phyloP scores from a whole-genome alignment of 495 filamentous ascomycete genomes.

The Xylaria nigripes region DNA sequence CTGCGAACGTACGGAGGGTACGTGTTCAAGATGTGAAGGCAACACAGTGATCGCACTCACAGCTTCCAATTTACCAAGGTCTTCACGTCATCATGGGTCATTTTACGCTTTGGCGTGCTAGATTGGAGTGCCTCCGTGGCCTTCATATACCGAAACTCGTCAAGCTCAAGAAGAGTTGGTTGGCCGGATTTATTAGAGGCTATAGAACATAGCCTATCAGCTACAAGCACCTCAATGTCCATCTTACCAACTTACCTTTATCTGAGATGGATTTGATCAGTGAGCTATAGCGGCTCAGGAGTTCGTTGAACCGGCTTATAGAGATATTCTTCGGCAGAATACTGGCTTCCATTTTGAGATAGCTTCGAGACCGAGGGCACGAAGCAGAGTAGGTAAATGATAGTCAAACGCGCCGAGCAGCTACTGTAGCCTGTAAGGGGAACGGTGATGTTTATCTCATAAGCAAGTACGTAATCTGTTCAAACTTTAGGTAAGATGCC shows the following conservation, averaged over 20 bases:
- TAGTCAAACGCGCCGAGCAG: no score
- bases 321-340: conserved; percentile 29
- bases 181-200: conserved; percentile 30
- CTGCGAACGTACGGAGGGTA: background rate
- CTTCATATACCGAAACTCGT: conserved; percentile 40
- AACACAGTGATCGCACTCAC: conserved; percentile 39
- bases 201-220: conserved; percentile 4
- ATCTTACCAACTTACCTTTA: conserved; percentile 30
- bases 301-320: conserved; percentile 24
- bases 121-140: conserved; percentile 32
- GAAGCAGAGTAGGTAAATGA: no score
- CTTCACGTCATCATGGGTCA: conserved; percentile 38
- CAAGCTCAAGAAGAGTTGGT: conserved; percentile 38
- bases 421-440: no score
- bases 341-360: conserved; percentile 10
- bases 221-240: background rate
- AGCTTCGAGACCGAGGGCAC: background rate
- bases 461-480: no score
- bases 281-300: conserved; percentile 29
- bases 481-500: no score
- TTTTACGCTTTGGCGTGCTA: conserved; percentile 17
- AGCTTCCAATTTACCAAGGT: conserved; percentile 69
- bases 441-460: no score
- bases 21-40: background rate
- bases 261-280: conserved; percentile 35